Evolutionary conservation across 2,329 filamentous ascomycete species (phyloP), one percentile per base, ranked within the genome.

Genomic region (Colletotrichum spaethianum): DNA sequence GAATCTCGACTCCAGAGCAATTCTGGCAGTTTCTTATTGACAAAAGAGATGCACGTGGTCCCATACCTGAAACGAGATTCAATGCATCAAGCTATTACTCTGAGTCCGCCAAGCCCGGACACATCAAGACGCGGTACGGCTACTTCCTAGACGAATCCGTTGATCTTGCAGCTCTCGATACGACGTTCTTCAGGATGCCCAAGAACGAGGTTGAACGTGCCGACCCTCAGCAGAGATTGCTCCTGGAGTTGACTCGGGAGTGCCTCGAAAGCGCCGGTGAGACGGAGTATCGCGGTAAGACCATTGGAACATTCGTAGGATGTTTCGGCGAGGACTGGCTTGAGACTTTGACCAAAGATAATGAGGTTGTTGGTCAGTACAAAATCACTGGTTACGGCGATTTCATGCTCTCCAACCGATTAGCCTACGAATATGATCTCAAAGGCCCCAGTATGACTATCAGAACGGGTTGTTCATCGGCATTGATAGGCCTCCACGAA

Each of bases 201-300:
- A 42, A 63, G 0, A 61, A 46, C 1, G 80, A 83, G 63, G 74
- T 79, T 8, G 79, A 80, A 61, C 52, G 68, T 1, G 66, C 78
- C n/a, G 82, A 84, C 63, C 82, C 82, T 1, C 80, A 82, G 28
- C 82, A 83, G 63, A 70, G 81, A 0, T 74, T 78, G 3, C 69
- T 80, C 16, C 75, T 83, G 1, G 81, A 84, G 62, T 76, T 83
- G 8, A 75, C 77, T 4, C 75, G 76, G 4, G 82, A 84, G 63
- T 77, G 73, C 36, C 67, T 83, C 11, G 81, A 83, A 12, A 74
- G 75, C 56, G 79, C 81, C 5, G 82, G 82, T 1, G 75, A 78
- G 42, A 73, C 74, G 16, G 67, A 74, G 33, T 78, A 75, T 36
- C 70, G 74, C 40, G 82, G 82, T 0, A 77, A 75, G 7, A 70